Percentiles rank a stretch among this genome's conserved stretches.
These are phyloP conservation scores for Nitzschia putrida DNA, from an alignment of 108 stramenopile genomes.

Conservation along the genomic window DNA sequence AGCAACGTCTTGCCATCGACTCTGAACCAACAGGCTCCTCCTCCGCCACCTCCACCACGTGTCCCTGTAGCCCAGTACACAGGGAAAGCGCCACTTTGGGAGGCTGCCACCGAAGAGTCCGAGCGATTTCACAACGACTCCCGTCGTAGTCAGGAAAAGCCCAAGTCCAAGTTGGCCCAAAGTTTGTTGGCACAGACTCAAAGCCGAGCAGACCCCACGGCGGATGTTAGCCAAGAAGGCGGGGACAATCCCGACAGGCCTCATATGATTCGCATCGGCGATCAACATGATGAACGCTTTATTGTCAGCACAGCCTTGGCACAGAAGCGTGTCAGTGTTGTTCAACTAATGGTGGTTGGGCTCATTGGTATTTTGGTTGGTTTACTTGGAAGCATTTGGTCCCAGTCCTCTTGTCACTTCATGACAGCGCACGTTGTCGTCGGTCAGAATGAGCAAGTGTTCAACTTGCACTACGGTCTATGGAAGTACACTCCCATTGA, in stretches of 20 bases:
- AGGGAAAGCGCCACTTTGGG: background rate
- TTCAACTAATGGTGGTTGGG: slow-evolving; percentile 49
- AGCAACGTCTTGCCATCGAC: too few relatives aligned
- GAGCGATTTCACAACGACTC: background rate
- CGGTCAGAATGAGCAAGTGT: slow-evolving; percentile 28
- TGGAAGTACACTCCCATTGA: slow-evolving; percentile 59
- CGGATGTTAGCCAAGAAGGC: slow-evolving; percentile 8
- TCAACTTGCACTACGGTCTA: slow-evolving; percentile 53
- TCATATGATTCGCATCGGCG: slow-evolving; percentile 32
- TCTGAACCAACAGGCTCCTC: background rate
- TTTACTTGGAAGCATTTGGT: slow-evolving; percentile 42
- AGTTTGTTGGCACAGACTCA: slow-evolving; percentile 40
- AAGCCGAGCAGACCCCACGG: slow-evolving; percentile 41
- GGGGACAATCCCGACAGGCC: slow-evolving; percentile 5
- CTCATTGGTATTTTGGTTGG: slow-evolving; percentile 41
- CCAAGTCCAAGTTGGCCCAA: slow-evolving; percentile 33
- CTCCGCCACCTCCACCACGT: background rate
- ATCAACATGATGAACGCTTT: slow-evolving; percentile 33
- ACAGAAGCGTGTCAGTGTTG: slow-evolving; percentile 40
- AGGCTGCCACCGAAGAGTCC: background rate
- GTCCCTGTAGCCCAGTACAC: background rate
- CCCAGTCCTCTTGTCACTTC: slow-evolving; percentile 50
- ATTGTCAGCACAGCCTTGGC: slow-evolving; percentile 36
- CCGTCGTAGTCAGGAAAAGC: background rate
- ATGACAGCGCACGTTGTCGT: slow-evolving; percentile 38